phyloP scores from a whole-genome alignment of 2,329 filamentous ascomycete genomes.

The Fusarium pseudonygamai region DNA sequence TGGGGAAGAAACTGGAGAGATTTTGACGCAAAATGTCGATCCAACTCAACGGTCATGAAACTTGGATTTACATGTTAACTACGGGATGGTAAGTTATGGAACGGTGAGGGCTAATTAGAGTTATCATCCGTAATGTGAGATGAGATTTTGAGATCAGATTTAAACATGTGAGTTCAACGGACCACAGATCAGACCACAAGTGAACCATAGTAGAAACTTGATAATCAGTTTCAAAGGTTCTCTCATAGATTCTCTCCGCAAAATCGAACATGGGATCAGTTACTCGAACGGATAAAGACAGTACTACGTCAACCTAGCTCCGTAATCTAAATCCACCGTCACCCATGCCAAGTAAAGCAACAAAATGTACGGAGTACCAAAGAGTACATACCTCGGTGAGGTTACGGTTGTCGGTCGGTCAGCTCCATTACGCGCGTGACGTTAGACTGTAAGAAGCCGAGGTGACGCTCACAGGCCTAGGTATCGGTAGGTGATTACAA shows the following conservation, averaged over 20 bases:
- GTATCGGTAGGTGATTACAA: conserved; percentile 6
- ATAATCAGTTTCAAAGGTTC: not conserved
- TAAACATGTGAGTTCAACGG: conserved; percentile 6
- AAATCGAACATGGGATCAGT: conserved; percentile 11
- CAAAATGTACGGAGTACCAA: conserved; percentile 25
- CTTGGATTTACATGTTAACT: not conserved
- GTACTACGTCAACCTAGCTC: conserved; percentile 29
- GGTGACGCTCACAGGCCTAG: conserved; percentile 13
- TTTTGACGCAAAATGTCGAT: conserved; percentile 8
- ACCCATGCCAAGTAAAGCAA: conserved; percentile 13
- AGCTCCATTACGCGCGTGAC: conserved; percentile 31
- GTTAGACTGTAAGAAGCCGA: conserved; percentile 26
- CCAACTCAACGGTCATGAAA: conserved; percentile 1
- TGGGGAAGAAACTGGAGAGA: conserved; percentile 9
- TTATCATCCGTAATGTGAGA: conserved; percentile 6
- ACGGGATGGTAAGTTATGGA: not conserved
- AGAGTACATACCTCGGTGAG: conserved; percentile 31
- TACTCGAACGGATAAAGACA: conserved; percentile 7
- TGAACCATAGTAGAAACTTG: not conserved
- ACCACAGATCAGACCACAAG: conserved; percentile 9
- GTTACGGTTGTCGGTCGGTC: conserved; percentile 25
- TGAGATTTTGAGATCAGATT: conserved; percentile 40
- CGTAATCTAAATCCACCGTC: conserved; percentile 14
- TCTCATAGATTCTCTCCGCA: not conserved
- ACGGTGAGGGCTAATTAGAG: not conserved